A percentile compares a stretch with the other conserved stretches of the same genome.
Conservation (phyloP, 2,329 filamentous ascomycete genomes). For the Alternaria ethzedia region DNA sequence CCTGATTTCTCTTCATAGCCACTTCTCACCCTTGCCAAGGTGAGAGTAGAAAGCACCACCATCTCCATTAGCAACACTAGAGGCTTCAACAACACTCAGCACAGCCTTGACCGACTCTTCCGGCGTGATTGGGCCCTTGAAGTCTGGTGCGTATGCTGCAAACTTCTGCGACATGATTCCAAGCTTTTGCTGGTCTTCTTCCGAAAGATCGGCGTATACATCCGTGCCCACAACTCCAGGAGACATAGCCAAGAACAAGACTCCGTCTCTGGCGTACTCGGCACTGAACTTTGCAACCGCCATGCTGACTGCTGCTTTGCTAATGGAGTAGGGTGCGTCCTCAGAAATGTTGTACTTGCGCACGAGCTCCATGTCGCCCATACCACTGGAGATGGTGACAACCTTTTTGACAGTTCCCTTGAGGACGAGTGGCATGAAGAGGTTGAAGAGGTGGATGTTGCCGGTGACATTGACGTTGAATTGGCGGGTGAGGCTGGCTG, state of each 20-base stretch:
- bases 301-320: conserved; percentile 53
- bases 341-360: conserved; percentile 26
- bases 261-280: conserved; percentile 33
- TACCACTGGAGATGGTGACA: conserved; percentile 48
- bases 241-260: conserved; percentile 27
- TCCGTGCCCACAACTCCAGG: conserved; percentile 30
- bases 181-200: neutral
- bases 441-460: conserved; percentile 45
- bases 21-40: conserved; percentile 19
- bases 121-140: conserved; percentile 15
- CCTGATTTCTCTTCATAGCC: neutral
- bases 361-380: conserved; percentile 43
- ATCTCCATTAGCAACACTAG: conserved; percentile 20
- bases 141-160: conserved; percentile 15
- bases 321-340: conserved; percentile 44
- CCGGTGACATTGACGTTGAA: conserved; percentile 41
- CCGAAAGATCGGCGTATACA: conserved; percentile 6
- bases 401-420: conserved; percentile 52
- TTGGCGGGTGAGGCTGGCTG: conserved; percentile 13
- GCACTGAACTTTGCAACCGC: conserved; percentile 51
- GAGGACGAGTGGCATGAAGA: conserved; percentile 51
- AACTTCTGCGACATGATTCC: conserved; percentile 3
- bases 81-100: conserved; percentile 9
- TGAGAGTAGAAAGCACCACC: conserved; percentile 24
- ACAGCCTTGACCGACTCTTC: conserved; percentile 20